Conservation (phyloP, 139 green algal species). For the Volvox africanus region DNA sequence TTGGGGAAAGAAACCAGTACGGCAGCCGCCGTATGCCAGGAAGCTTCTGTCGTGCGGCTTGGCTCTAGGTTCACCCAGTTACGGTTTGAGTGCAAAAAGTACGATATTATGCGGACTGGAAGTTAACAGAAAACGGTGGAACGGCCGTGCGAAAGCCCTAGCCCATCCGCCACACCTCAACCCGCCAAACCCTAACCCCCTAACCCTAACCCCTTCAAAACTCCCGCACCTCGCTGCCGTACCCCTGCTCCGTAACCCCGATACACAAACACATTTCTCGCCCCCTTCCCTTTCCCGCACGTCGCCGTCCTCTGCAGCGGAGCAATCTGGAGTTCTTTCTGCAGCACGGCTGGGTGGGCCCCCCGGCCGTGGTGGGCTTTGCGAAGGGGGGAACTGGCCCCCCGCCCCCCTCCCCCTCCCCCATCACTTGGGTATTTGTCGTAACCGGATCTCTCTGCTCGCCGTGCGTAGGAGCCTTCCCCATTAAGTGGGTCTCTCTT, state of each 20-base stretch:
- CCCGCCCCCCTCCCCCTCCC: neutral
- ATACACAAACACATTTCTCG: neutral
- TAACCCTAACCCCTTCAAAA: neutral
- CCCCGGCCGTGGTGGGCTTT: neutral
- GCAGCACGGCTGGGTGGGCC: slow-evolving; percentile 57
- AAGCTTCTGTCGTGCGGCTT: neutral
- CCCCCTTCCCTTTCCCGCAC: neutral
- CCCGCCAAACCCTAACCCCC: no score
- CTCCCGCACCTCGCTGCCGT: neutral
- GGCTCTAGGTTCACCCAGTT: neutral
- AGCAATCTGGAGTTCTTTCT: slow-evolving; percentile 81
- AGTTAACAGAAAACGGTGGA: no score
- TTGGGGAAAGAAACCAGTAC: no score
- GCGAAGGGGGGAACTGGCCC: neutral
- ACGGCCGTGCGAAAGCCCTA: no score
- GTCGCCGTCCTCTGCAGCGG: neutral
- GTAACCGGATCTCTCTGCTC: slow-evolving; percentile 70
- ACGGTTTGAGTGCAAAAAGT: no score
- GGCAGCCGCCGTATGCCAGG: no score
- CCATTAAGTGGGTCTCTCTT: slow-evolving; percentile 41
- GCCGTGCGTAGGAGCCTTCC: slow-evolving; percentile 68
- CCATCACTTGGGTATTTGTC: slow-evolving; percentile 59
- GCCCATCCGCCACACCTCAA: no score
- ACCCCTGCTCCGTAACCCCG: no score
- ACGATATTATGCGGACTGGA: no score